Conservation (phyloP, 2,329 filamentous ascomycete genomes). For the Monilinia fructicola region DNA sequence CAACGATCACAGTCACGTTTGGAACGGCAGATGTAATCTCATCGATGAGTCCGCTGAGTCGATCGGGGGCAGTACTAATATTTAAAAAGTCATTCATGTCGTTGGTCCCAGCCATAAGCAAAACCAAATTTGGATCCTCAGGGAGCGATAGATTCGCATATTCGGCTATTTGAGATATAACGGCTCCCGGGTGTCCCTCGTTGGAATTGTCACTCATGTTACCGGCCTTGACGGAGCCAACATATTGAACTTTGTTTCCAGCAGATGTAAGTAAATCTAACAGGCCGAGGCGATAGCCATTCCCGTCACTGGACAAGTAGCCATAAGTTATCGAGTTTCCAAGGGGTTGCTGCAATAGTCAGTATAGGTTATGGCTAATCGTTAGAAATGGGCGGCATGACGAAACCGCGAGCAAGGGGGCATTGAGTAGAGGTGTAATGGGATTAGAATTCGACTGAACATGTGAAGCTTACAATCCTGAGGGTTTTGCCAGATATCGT, state of each 20-base stretch:
- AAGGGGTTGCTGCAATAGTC: constrained; percentile 33
- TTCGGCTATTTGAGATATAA: constrained; percentile 38
- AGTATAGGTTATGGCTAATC: background rate
- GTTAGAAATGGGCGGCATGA: background rate
- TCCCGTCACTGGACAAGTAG: constrained; percentile 38
- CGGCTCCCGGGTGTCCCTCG: constrained; percentile 40
- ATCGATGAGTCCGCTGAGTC: constrained; percentile 41
- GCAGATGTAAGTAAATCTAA: constrained; percentile 33
- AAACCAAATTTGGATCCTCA: constrained; percentile 39
- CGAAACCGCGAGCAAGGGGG: background rate
- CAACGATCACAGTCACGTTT: constrained; percentile 42
- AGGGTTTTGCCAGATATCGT: background rate
- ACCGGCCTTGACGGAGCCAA: constrained; percentile 40
- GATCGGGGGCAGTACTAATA: constrained; percentile 38
- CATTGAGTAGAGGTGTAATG: background rate
- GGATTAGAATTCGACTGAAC: background rate
- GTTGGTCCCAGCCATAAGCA: constrained; percentile 42
- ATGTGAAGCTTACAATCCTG: constrained; percentile 18
- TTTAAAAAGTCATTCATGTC: constrained; percentile 37
- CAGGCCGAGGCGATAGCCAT: constrained; percentile 44
- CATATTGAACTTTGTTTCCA: constrained; percentile 36
- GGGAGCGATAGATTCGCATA: constrained; percentile 28
- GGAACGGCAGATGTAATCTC: constrained; percentile 38
- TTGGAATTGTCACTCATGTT: constrained; percentile 41
- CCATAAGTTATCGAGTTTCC: constrained; percentile 45